Base-by-base conservation (phyloP, 257 asterid species). In the Dorcoceras hygrometricum region DNA sequence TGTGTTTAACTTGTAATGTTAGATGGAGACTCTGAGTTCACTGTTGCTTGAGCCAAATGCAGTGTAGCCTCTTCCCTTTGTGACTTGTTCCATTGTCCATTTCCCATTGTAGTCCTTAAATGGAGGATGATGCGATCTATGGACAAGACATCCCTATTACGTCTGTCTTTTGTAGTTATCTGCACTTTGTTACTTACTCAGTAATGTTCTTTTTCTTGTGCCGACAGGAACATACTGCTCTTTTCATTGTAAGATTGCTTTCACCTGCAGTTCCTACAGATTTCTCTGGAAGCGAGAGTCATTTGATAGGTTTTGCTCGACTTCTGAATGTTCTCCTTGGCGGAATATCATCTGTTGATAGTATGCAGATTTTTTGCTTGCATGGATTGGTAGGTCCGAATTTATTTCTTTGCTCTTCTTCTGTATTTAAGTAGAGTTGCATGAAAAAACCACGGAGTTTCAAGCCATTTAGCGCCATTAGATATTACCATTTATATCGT, bases 341-440 rank as follows among this genome's bases (percentile, higher is more conserved):
- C 10, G 99, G 96, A 74, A 80, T 94, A 77, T 86, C 97, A 61
- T 73, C 90, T 50, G 32, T 94, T 16, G 97, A 94, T 68, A 70
- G 87, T 66, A 64, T 88, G 63, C 95, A 90, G 82, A 90, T 88
- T 32, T 88, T 94, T 75, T 94, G 97, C 61, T 84, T 87, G 66
- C 97, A 90, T 67, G 99, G 99, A 74, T 79, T 90, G 99, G 99
- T 94, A 87, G 72, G 96, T 88, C 77, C 81, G 75, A 62, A 73
- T 67, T 82, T 73, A 61, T 36, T 69, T 59, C 4, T 72, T 62
- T 14, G n/a, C 54, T 27, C 50, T 54, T 63, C n/a, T 51, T 76
- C 22, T 63, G 19, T 62, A 28, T 50, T 57, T 36, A 56, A 63
- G 32, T 66, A 34, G 66, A 66, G 34, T 72, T 67, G 59, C 54